These are phyloP conservation scores for Samsoniella hepiali DNA, from an alignment of 2,329 filamentous ascomycete genomes.

Conservation along the genomic window DNA sequence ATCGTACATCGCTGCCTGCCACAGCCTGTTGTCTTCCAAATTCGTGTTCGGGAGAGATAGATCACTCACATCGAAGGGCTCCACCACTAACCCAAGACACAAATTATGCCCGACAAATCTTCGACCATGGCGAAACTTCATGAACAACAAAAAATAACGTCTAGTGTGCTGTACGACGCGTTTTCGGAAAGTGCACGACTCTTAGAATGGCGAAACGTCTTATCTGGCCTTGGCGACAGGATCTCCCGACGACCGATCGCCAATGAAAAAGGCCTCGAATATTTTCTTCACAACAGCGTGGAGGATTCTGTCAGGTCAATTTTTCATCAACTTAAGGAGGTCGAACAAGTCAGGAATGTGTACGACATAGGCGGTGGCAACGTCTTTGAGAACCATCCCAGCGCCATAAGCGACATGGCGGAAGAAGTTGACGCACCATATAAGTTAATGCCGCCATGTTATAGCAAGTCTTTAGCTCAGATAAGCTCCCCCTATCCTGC, in stretches of 20 bases:
- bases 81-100: slow-evolving; percentile 29
- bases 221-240: slow-evolving; percentile 24
- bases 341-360: slow-evolving; percentile 21
- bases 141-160: too few species aligned
- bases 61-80: slow-evolving; percentile 27
- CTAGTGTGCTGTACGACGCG: too few species aligned
- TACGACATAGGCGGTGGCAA: slow-evolving; percentile 31
- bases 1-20: slow-evolving; percentile 31
- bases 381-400: slow-evolving; percentile 32
- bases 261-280: slow-evolving; percentile 31
- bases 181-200: too few species aligned
- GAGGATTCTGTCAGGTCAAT: slow-evolving; percentile 31
- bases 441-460: too few species aligned
- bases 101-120: slow-evolving; percentile 31
- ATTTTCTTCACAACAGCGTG: slow-evolving; percentile 29
- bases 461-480: too few species aligned
- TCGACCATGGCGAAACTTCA: too few species aligned
- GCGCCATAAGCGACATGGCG: slow-evolving; percentile 27
- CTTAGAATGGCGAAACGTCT: too few species aligned
- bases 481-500: too few species aligned
- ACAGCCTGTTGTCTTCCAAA: slow-evolving; percentile 26
- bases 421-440: too few species aligned
- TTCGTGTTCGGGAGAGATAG: slow-evolving; percentile 27
- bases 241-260: slow-evolving; percentile 22
- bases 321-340: slow-evolving; percentile 28